phyloP scores from a whole-genome alignment of 2,329 filamentous ascomycete genomes.

The Trichoderma oligosporum region DNA sequence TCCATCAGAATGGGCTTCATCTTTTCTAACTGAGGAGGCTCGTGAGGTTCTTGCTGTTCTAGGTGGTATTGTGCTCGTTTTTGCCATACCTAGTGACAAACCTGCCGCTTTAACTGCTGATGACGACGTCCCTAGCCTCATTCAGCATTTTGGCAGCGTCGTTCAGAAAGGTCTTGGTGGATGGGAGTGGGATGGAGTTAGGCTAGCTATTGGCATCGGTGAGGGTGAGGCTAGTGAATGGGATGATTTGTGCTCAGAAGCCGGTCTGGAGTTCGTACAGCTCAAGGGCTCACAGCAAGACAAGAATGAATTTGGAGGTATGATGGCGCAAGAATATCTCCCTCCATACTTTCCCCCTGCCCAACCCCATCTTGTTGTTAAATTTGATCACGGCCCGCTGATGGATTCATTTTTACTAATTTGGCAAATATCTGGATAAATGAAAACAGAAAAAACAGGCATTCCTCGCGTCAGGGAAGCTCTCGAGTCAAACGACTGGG shows the following conservation, averaged over 20 bases:
- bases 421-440: background rate
- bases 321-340: conserved; percentile 21
- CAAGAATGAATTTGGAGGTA: conserved; percentile 59
- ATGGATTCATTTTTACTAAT: background rate
- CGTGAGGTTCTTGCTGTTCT: conserved; percentile 58
- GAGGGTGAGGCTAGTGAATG: conserved; percentile 51
- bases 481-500: conserved; percentile 64
- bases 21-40: conserved; percentile 59
- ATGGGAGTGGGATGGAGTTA: conserved; percentile 62
- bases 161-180: conserved; percentile 56
- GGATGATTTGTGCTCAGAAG: conserved; percentile 57
- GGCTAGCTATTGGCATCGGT: conserved; percentile 55
- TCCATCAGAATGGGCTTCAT: conserved; percentile 51
- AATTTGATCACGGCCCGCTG: background rate
- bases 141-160: conserved; percentile 53
- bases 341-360: background rate
- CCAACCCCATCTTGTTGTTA: too few species aligned
- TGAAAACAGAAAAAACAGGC: conserved; percentile 51
- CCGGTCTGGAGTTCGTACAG: conserved; percentile 61
- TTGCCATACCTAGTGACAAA: conserved; percentile 26
- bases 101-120: conserved; percentile 1
- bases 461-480: conserved; percentile 58
- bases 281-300: conserved; percentile 38
- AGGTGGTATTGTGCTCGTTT: conserved; percentile 53
- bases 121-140: conserved; percentile 38